Conservation (phyloP, 2,329 filamentous ascomycete species). For the Cercospora sojina region DNA sequence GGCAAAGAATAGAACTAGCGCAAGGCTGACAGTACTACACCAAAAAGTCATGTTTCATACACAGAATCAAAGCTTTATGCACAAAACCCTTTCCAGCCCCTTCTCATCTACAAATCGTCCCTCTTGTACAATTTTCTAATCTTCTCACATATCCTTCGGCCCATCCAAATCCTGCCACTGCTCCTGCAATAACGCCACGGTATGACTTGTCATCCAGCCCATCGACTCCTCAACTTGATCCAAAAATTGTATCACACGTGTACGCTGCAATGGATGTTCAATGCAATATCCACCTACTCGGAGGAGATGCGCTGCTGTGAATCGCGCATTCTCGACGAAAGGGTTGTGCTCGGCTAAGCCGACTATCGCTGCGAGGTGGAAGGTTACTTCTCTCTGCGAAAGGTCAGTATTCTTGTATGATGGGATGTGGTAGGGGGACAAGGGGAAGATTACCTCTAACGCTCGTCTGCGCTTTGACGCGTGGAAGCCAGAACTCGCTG, state of each 20-base stretch:
- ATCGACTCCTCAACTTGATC: constrained; percentile 21
- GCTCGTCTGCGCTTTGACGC: constrained; percentile 22
- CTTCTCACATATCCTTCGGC: not conserved
- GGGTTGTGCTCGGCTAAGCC: constrained; percentile 29
- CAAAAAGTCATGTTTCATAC: not conserved
- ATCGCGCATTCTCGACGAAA: constrained; percentile 29
- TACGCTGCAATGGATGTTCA: constrained; percentile 23
- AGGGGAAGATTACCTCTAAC: constrained; percentile 17
- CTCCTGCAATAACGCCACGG: constrained; percentile 19
- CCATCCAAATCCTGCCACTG: constrained; percentile 30
- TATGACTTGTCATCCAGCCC: constrained; percentile 25
- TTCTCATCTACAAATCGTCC: not conserved
- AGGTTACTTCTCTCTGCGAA: constrained; percentile 23
- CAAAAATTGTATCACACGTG: constrained; percentile 22
- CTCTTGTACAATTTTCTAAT: not conserved
- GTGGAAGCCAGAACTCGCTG: constrained; percentile 23
- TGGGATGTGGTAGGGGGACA: not conserved
- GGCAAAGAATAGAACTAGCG: not conserved
- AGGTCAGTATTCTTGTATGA: not conserved
- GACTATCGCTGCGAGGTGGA: constrained; percentile 23
- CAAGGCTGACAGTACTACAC: not conserved
- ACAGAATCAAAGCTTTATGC: not conserved
- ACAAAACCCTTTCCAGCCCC: not conserved
- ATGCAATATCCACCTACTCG: constrained; percentile 29
- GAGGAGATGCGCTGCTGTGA: constrained; percentile 29